phyloP scores from a whole-genome alignment of 768 basidiomycete genomes.

The Imleria badia region DNA sequence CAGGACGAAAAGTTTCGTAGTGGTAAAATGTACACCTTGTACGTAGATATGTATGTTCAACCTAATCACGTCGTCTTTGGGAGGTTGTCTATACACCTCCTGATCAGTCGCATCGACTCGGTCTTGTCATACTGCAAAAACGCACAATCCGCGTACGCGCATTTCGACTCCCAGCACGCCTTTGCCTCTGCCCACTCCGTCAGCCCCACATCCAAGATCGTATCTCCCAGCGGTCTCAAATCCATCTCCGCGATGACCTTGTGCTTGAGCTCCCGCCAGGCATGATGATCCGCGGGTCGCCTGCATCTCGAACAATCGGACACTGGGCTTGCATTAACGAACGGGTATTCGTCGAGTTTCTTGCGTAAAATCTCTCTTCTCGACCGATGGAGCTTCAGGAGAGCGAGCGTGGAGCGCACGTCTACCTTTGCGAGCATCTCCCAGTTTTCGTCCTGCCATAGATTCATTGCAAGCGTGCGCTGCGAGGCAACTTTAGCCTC shows the following conservation, averaged over 20 bases:
- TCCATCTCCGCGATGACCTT: constrained; percentile 59
- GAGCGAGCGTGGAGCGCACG: constrained; percentile 48
- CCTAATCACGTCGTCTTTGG: constrained; percentile 36
- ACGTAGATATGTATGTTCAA: too few relatives aligned
- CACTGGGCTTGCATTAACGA: constrained; percentile 47
- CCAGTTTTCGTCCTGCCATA: constrained; percentile 48
- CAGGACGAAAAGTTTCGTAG: too few relatives aligned
- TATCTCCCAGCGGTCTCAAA: constrained; percentile 56
- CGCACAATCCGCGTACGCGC: constrained; percentile 43
- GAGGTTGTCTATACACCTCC: constrained; percentile 52
- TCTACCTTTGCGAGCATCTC: constrained; percentile 47
- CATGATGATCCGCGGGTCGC: constrained; percentile 50
- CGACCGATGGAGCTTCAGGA: constrained; percentile 53
- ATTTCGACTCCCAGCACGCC: constrained; percentile 60
- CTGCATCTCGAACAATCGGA: constrained; percentile 50
- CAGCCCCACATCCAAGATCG: constrained; percentile 48
- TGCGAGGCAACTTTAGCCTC: constrained; percentile 56
- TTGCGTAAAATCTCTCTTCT: constrained; percentile 49
- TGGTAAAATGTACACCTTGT: too few relatives aligned
- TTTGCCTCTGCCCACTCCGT: constrained; percentile 56
- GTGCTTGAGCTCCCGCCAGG: constrained; percentile 66
- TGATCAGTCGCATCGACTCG: constrained; percentile 53
- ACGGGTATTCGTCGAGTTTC: constrained; percentile 56
- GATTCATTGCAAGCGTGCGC: constrained; percentile 52
- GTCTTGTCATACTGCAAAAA: constrained; percentile 55